A percentile compares a stretch with the other conserved stretches of the same genome.
phyloP scores from a whole-genome alignment of 2,329 filamentous ascomycete species.

The Ophiostoma sp. region DNA sequence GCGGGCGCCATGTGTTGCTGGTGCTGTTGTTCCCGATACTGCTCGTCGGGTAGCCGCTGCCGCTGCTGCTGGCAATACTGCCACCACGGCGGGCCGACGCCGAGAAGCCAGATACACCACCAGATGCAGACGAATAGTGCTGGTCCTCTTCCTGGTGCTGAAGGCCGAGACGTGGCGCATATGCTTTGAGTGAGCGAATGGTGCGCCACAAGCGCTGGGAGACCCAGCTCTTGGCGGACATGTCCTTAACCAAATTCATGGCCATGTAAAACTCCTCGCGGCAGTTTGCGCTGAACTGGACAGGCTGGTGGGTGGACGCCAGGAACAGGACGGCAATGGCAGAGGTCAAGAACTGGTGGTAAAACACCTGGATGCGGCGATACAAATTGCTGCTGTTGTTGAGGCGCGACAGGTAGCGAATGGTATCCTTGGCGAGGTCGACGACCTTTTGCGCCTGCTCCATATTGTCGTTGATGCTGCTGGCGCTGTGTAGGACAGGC shows the following conservation, averaged over 20 bases:
- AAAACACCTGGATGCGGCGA: conserved; percentile 70
- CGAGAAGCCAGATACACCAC: neutral
- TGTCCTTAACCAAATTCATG: conserved; percentile 70
- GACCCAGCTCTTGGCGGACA: conserved; percentile 70
- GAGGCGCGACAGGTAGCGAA: conserved; percentile 67
- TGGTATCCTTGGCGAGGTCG: conserved; percentile 74
- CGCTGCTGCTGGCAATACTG: conserved; percentile 9
- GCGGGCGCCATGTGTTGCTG: neutral
- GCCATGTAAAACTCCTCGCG: conserved; percentile 78
- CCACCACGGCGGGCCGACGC: neutral
- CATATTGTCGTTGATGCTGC: conserved; percentile 76
- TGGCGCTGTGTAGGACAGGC: conserved; percentile 80
- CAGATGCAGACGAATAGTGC: conserved; percentile 52
- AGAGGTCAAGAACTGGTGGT: conserved; percentile 77
- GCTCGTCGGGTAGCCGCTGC: neutral
- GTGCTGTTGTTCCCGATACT: neutral
- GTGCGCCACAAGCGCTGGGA: conserved; percentile 73
- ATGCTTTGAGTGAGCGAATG: conserved; percentile 68
- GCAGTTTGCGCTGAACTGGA: conserved; percentile 67
- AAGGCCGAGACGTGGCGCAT: conserved; percentile 68
- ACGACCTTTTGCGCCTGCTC: conserved; percentile 72
- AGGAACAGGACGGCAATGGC: conserved; percentile 75
- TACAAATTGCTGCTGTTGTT: conserved; percentile 74
- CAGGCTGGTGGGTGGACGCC: conserved; percentile 72
- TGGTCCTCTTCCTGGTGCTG: conserved; percentile 53